Percentiles rank a stretch among this genome's conserved stretches.
Evolutionary conservation across 2,329 filamentous ascomycete species (phyloP).

Genomic region (Aspergillus uvarum): DNA sequence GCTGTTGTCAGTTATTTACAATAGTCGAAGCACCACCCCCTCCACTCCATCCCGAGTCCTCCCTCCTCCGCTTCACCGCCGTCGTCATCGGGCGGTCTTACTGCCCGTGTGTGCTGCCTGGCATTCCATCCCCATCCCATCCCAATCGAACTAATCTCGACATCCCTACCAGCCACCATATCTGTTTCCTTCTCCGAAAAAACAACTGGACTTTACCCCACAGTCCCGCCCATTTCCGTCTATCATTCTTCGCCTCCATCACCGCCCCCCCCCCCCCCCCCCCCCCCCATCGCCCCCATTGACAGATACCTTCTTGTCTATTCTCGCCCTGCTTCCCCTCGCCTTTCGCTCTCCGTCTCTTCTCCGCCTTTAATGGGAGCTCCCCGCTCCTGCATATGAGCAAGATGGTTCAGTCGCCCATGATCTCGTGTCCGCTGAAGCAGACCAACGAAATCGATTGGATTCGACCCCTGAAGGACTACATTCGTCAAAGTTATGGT

Average conservation of each 20-base stretch:
- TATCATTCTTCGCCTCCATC: not conserved
- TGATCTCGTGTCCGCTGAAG: conserved; percentile 92
- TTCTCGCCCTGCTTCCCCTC: conserved; percentile 1
- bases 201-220: not conserved
- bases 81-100: not conserved
- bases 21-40: too few relatives aligned
- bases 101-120: conserved; percentile 3
- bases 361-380: conserved; percentile 34
- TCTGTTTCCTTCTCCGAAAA: not conserved
- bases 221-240: not conserved
- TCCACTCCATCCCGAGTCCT: too few relatives aligned
- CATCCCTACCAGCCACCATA: not conserved
- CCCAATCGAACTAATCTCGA: not conserved
- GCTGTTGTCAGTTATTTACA: too few relatives aligned
- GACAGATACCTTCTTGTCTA: not conserved
- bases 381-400: conserved; percentile 34
- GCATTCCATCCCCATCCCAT: conserved; percentile 11
- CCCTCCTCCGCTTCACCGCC: not conserved
- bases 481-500: conserved; percentile 91
- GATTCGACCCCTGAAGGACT: conserved; percentile 85
- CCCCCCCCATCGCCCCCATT: not conserved
- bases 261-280: not conserved
- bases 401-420: conserved; percentile 79
- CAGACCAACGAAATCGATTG: conserved; percentile 98
- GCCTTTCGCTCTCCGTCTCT: not conserved